A percentile compares a stretch with the other conserved stretches of the same genome.
Evolutionary conservation across 208 protist genomes (phyloP).

Genomic region (Leptomonas seymouri): DNA sequence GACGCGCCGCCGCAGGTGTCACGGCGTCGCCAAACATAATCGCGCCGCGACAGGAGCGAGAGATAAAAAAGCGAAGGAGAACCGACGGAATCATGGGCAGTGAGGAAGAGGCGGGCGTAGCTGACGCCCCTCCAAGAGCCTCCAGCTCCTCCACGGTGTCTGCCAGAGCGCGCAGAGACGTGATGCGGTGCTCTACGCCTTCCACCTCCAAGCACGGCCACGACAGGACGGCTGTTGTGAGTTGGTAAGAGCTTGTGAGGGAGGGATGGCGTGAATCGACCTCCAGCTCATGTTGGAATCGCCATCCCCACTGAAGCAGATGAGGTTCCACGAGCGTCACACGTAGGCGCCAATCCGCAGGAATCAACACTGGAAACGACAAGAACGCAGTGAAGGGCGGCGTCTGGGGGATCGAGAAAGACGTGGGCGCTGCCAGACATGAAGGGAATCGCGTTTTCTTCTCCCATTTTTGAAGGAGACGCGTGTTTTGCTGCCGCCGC

Average conservation of each 20-base stretch:
- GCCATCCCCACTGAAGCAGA: slow-evolving; percentile 74
- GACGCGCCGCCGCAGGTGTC: slow-evolving; percentile 18
- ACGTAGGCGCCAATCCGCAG: slow-evolving; percentile 35
- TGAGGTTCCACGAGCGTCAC: slow-evolving; percentile 41
- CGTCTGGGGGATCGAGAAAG: not conserved
- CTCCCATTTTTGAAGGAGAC: slow-evolving; percentile 4
- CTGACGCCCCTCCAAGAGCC: slow-evolving; percentile 13
- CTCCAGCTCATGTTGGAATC: slow-evolving; percentile 36
- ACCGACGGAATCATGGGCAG: slow-evolving; percentile 48
- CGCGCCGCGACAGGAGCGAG: slow-evolving; percentile 78
- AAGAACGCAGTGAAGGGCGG: not conserved
- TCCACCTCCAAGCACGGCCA: slow-evolving; percentile 66
- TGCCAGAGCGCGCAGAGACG: slow-evolving; percentile 43
- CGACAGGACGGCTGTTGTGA: slow-evolving; percentile 33
- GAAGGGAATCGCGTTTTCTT: not conserved
- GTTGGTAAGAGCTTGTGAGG: not conserved
- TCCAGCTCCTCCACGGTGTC: slow-evolving; percentile 65
- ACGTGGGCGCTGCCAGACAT: not conserved
- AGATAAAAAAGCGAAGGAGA: slow-evolving; percentile 70
- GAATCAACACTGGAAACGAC: slow-evolving; percentile 38
- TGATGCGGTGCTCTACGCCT: slow-evolving; percentile 37
- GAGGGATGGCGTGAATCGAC: not conserved
- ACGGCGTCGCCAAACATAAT: slow-evolving; percentile 80
- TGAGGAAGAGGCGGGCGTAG: not conserved
- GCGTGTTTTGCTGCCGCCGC: slow-evolving; percentile 4